phyloP scores from a whole-genome alignment of 768 basidiomycete genomes.

The Cystobasidium ongulense region DNA sequence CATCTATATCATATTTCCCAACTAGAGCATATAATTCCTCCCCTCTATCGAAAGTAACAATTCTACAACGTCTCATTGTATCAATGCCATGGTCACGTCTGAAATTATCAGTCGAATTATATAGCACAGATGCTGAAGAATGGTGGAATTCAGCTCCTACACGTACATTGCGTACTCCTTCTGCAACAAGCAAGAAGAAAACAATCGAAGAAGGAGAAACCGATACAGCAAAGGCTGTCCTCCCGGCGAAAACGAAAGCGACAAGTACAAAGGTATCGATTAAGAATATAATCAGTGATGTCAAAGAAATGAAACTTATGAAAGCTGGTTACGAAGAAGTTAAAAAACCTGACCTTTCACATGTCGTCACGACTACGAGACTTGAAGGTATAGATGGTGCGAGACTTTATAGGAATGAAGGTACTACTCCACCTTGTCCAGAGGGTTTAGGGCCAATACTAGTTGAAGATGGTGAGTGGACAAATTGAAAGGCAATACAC shows the following conservation, averaged over 20 bases:
- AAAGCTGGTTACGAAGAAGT: background rate
- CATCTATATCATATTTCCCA: slow-evolving; percentile 21
- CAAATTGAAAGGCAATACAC: slow-evolving; percentile 31
- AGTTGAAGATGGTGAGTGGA: slow-evolving; percentile 42
- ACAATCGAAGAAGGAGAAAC: background rate
- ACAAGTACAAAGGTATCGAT: slow-evolving; percentile 3
- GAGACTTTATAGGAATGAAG: slow-evolving; percentile 35
- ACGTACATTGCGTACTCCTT: background rate
- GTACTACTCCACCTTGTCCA: slow-evolving; percentile 26
- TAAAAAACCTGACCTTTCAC: slow-evolving; percentile 4
- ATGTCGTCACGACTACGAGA: slow-evolving; percentile 40
- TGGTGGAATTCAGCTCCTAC: slow-evolving; percentile 36
- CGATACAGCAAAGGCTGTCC: slow-evolving; percentile 13
- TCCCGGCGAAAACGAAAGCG: slow-evolving; percentile 16
- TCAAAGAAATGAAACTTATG: slow-evolving; percentile 11
- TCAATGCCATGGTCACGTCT: slow-evolving; percentile 44
- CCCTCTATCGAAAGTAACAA: slow-evolving; percentile 38
- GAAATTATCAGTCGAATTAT: slow-evolving; percentile 45
- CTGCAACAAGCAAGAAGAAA: background rate
- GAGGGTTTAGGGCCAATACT: slow-evolving; percentile 42
- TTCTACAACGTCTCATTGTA: slow-evolving; percentile 45
- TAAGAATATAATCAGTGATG: background rate
- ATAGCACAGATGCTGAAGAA: slow-evolving; percentile 39
- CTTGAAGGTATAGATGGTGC: slow-evolving; percentile 40
- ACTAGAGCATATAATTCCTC: slow-evolving; percentile 35